These are phyloP conservation scores for Coemansia sp. DNA, from an alignment of 192 early-diverging fungal genomes.

Conservation along the genomic window DNA sequence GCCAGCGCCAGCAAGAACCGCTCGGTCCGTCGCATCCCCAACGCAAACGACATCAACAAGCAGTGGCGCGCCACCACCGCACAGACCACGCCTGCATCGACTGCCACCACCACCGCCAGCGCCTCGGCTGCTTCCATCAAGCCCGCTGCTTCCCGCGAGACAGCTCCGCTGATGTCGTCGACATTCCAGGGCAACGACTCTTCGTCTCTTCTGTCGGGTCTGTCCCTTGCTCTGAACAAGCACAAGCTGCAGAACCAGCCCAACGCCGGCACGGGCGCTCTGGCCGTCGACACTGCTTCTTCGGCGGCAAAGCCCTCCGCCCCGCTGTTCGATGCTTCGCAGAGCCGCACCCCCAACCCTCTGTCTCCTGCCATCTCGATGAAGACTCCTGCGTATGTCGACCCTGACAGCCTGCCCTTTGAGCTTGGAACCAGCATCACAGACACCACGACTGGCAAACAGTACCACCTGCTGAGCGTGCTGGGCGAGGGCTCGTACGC, in stretches of 20 bases:
- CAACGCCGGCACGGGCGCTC: not conserved
- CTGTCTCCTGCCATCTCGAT: slow-evolving; percentile 51
- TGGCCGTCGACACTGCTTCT: not conserved
- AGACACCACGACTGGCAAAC: slow-evolving; percentile 41
- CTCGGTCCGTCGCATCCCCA: slow-evolving; percentile 45
- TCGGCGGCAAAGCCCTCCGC: slow-evolving; percentile 11
- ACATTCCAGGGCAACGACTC: slow-evolving; percentile 50
- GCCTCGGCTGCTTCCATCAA: slow-evolving; percentile 19
- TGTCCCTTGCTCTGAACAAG: slow-evolving; percentile 53
- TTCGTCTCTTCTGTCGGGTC: slow-evolving; percentile 40
- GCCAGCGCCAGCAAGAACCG: slow-evolving; percentile 14
- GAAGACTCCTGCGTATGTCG: slow-evolving; percentile 53
- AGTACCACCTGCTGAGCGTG: slow-evolving; percentile 54
- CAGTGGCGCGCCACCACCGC: slow-evolving; percentile 49
- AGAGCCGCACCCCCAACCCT: slow-evolving; percentile 45
- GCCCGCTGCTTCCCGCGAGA: slow-evolving; percentile 15
- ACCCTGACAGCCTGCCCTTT: slow-evolving; percentile 54
- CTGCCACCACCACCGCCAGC: slow-evolving; percentile 11
- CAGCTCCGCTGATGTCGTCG: slow-evolving; percentile 31
- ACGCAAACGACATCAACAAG: slow-evolving; percentile 47
- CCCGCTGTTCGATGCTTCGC: slow-evolving; percentile 36
- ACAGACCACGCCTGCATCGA: slow-evolving; percentile 9
- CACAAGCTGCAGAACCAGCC: slow-evolving; percentile 16
- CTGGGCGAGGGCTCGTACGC: slow-evolving; percentile 78
- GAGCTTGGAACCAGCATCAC: slow-evolving; percentile 48